These are phyloP conservation scores for Cystobasidiaceae sp. DNA, from an alignment of 1,284 basidiomycete genomes.

Conservation along the genomic window DNA sequence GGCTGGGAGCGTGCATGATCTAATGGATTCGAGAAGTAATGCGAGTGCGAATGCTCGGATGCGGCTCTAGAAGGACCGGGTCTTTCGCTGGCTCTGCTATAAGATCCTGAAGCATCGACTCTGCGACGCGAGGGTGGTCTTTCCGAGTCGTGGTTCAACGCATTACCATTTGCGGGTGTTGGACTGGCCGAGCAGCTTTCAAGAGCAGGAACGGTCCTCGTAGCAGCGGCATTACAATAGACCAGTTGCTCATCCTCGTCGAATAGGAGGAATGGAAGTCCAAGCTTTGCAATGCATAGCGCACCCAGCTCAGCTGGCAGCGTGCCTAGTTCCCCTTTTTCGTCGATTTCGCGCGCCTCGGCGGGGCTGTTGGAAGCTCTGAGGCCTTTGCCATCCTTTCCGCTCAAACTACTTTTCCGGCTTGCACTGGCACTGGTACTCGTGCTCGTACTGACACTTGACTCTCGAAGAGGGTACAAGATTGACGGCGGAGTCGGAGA, in stretches of 20 bases:
- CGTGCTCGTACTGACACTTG: too few species aligned
- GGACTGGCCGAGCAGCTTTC: background rate
- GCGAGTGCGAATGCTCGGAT: too few species aligned
- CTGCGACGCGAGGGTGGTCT: background rate
- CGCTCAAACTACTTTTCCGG: background rate
- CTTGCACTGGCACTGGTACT: too few species aligned
- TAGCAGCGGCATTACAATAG: slow-evolving; percentile 5
- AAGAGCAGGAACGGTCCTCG: background rate
- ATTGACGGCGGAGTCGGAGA: too few species aligned
- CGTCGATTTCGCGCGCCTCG: background rate
- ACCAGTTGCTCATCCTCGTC: slow-evolving; percentile 11
- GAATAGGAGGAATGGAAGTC: slow-evolving; percentile 23
- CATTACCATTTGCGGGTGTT: background rate
- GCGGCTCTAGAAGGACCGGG: too few species aligned
- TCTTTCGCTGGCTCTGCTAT: too few species aligned
- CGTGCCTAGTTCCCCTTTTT: background rate
- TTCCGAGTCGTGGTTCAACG: background rate
- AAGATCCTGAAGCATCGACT: background rate
- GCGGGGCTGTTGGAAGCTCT: background rate
- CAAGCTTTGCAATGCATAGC: slow-evolving; percentile 10
- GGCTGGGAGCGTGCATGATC: too few species aligned
- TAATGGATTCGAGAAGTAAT: too few species aligned
- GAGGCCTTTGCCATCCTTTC: background rate
- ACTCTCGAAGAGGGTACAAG: too few species aligned
- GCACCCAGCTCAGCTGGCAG: slow-evolving; percentile 4